phyloP scores from a whole-genome alignment of 73 alveolate genomes.

The Symbiodinium pilosum region DNA sequence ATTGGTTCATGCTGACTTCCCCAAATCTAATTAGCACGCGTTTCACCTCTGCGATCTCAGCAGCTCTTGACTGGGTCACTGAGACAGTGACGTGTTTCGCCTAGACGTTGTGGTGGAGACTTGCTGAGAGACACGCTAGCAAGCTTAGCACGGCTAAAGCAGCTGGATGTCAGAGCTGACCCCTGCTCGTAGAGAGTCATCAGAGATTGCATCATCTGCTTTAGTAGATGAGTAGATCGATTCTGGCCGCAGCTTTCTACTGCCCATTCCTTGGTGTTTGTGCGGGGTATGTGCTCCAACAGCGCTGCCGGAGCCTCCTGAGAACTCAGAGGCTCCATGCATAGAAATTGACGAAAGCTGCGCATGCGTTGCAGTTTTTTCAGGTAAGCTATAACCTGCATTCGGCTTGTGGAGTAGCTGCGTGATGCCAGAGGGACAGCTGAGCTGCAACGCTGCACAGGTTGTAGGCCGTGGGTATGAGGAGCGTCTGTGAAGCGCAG shows the following conservation, averaged over 20 bases:
- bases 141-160: not conserved
- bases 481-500: not conserved
- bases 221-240: no score
- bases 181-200: not conserved
- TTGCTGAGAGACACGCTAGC: no score
- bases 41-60: not conserved
- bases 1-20: no score
- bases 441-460: not conserved
- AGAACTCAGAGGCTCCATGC: constrained; percentile 9
- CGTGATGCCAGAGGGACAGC: not conserved
- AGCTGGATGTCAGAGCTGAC: not conserved
- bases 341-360: not conserved
- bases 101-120: no score
- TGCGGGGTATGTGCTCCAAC: not conserved
- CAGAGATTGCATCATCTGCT: no score
- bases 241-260: no score
- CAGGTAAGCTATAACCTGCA: no score
- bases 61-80: no score
- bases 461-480: not conserved
- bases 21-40: not conserved
- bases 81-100: no score
- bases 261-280: no score
- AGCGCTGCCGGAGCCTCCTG: not conserved
- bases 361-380: not conserved
- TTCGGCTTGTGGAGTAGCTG: no score